phyloP scores from a whole-genome alignment of 73 alveolate species.

The Symbiodinium natans region DNA sequence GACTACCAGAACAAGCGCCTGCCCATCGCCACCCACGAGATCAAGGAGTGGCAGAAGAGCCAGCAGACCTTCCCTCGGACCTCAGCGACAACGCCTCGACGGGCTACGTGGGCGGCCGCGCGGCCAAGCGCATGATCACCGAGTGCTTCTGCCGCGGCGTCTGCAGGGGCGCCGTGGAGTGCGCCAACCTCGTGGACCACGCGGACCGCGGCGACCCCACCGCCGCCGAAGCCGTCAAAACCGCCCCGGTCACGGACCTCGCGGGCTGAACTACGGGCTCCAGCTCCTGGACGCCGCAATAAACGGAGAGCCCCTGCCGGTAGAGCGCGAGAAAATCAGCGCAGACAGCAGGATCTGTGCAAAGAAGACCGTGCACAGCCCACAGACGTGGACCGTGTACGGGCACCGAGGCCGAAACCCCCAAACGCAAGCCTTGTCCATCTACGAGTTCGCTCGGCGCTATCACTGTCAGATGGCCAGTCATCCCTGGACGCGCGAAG shows the following conservation, averaged over 20 bases:
- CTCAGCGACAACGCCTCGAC: background rate
- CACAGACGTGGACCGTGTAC: background rate
- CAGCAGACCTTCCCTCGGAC: background rate
- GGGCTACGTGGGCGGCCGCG: slow-evolving; percentile 11
- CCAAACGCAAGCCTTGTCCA: background rate
- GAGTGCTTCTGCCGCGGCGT: slow-evolving; percentile 24
- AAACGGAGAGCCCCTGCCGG: background rate
- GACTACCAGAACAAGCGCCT: slow-evolving; percentile 24
- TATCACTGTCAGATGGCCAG: background rate
- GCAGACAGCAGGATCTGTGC: background rate
- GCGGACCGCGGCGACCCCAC: background rate
- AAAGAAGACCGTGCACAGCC: background rate
- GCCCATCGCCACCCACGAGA: slow-evolving; percentile 3
- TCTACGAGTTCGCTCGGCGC: background rate
- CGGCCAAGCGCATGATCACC: slow-evolving; percentile 1
- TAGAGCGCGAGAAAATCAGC: too few species aligned
- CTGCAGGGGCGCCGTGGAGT: slow-evolving; percentile 48
- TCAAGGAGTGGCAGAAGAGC: slow-evolving; percentile 26
- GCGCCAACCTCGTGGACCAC: background rate
- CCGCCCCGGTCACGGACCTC: background rate
- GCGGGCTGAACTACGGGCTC: background rate
- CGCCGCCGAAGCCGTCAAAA: background rate
- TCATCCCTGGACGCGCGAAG: background rate
- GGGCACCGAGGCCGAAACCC: background rate
- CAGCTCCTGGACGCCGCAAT: background rate